These are phyloP conservation scores for Salicornia ramosissima DNA, from an alignment of 148 eudicot species.

Conservation along the genomic window DNA sequence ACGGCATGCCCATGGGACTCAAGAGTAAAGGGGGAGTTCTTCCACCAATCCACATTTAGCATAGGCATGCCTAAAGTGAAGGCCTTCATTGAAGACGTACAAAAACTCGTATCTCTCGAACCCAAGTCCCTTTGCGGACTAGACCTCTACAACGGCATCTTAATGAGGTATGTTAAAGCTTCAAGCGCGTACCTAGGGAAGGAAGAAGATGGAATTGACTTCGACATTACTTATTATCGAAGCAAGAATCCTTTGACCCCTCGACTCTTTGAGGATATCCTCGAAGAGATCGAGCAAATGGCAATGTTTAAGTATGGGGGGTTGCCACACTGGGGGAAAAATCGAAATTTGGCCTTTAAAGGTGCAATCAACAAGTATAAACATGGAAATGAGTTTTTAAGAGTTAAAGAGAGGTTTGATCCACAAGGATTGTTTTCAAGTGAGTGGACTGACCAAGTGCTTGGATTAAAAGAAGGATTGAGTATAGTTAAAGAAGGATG, in stretches of 20 bases:
- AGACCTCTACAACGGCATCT: slow-evolving; percentile 59
- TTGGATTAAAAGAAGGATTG: slow-evolving; percentile 47
- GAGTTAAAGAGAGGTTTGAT: slow-evolving; percentile 54
- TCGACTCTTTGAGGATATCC: slow-evolving; percentile 50
- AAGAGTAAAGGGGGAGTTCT: slow-evolving; percentile 53
- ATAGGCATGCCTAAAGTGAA: slow-evolving; percentile 47
- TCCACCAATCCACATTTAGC: slow-evolving; percentile 55
- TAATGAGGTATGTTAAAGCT: slow-evolving; percentile 67
- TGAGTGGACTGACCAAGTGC: slow-evolving; percentile 60
- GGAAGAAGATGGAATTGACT: slow-evolving; percentile 61
- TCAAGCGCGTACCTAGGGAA: slow-evolving; percentile 74
- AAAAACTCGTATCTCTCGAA: slow-evolving; percentile 40
- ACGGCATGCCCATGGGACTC: slow-evolving; percentile 75
- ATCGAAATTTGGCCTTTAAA: slow-evolving; percentile 60
- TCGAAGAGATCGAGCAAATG: slow-evolving; percentile 77
- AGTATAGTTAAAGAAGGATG: slow-evolving; percentile 51
- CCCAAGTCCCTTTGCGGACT: slow-evolving; percentile 62
- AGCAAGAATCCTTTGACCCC: slow-evolving; percentile 60
- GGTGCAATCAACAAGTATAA: slow-evolving; percentile 53
- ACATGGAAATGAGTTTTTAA: slow-evolving; percentile 40
- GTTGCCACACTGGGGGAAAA: slow-evolving; percentile 89
- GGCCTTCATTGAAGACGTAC: slow-evolving; percentile 56
- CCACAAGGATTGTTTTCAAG: slow-evolving; percentile 65
- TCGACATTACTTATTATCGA: slow-evolving; percentile 73
- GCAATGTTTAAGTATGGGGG: slow-evolving; percentile 67